phyloP scores from a whole-genome alignment of 345 rosid species.

The Hypericum perforatum region DNA sequence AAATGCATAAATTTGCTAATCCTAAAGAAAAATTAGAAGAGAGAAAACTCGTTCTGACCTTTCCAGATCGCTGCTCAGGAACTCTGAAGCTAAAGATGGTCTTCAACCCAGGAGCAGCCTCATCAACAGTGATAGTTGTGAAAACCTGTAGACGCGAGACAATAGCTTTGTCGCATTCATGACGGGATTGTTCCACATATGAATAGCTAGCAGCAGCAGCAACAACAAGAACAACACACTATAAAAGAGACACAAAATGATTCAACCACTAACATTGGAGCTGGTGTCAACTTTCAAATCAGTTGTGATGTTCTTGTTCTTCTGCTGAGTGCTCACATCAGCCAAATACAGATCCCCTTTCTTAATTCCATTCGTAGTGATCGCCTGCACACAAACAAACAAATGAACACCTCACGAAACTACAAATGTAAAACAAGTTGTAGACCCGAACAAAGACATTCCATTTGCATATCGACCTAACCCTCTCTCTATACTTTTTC shows the following conservation, averaged over 20 bases:
- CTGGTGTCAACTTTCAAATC: constrained; percentile 27
- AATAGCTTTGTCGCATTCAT: no score
- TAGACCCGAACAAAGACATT: no score
- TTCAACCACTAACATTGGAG: constrained; percentile 3
- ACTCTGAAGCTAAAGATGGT: constrained; percentile 62
- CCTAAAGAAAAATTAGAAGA: not conserved
- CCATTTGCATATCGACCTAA: no score
- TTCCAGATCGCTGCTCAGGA: constrained; percentile 95
- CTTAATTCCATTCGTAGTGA: constrained; percentile 23
- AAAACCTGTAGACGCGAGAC: constrained; percentile 37
- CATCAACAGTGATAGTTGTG: constrained; percentile 79
- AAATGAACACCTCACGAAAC: not conserved
- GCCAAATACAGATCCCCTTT: constrained; percentile 24
- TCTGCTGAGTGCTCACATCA: constrained; percentile 22
- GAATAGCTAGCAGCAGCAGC: not conserved
- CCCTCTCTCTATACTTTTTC: no score
- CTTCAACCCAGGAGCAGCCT: constrained; percentile 88
- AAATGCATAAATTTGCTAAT: no score
- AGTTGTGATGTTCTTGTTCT: constrained; percentile 30
- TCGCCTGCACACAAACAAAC: constrained; percentile 18
- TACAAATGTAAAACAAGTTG: not conserved
- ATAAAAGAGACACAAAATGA: not conserved
- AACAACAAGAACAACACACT: not conserved
- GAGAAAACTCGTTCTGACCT: constrained; percentile 30
- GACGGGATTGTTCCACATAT: no score